These are phyloP conservation scores for Aureobasidium subglaciale DNA, from an alignment of 2,329 filamentous ascomycete species.

Conservation along the genomic window DNA sequence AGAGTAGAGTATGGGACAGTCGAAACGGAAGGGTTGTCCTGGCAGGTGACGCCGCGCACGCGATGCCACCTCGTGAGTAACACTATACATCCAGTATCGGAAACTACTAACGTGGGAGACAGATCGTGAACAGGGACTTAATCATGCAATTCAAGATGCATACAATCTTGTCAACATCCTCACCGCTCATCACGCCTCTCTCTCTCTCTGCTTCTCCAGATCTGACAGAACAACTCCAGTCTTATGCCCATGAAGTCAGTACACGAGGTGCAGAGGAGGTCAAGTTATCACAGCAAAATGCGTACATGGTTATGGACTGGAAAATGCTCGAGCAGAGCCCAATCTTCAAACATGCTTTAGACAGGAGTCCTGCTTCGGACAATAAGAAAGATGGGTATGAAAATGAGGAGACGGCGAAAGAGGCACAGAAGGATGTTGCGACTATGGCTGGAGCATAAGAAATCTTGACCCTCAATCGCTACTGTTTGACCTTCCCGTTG, in stretches of 20 bases:
- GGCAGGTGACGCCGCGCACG: slow-evolving; percentile 35
- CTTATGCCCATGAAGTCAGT: slow-evolving; percentile 18
- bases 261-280: slow-evolving; percentile 18
- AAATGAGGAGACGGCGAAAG: neutral
- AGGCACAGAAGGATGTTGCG: neutral
- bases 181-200: neutral
- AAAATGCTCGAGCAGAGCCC: slow-evolving; percentile 19
- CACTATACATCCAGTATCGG: neutral
- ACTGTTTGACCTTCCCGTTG: no score
- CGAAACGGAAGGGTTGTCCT: slow-evolving; percentile 26
- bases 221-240: neutral
- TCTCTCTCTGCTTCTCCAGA: neutral
- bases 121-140: slow-evolving; percentile 42
- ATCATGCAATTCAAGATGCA: slow-evolving; percentile 38
- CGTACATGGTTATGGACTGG: slow-evolving; percentile 19
- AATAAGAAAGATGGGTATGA: neutral
- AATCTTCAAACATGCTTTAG: slow-evolving; percentile 18
- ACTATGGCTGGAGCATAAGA: neutral
- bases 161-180: slow-evolving; percentile 28
- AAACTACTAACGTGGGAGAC: neutral
- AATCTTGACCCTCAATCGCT: no score
- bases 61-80: slow-evolving; percentile 38
- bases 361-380: slow-evolving; percentile 6
- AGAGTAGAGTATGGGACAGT: slow-evolving; percentile 22
- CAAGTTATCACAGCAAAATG: slow-evolving; percentile 17